Percentiles rank a stretch among this genome's conserved stretches.
phyloP scores from a whole-genome alignment of 2,329 filamentous ascomycete genomes.

The Byssochlamys sp. region DNA sequence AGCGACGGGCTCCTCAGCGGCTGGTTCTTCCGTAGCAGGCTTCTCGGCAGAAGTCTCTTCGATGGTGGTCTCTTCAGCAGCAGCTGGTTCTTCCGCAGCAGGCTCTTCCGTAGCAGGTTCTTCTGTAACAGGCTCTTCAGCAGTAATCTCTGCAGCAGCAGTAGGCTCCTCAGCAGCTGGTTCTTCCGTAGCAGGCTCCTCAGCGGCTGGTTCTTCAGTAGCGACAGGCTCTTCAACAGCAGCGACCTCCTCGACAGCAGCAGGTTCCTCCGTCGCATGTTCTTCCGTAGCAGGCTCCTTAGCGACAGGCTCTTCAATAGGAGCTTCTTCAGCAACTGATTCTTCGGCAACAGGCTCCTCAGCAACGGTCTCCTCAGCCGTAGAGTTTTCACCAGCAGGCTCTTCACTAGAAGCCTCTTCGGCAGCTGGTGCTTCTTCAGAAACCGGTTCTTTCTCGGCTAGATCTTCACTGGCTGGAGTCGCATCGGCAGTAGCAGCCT shows the following conservation, averaged over 20 bases:
- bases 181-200: too few species aligned
- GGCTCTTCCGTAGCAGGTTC: not conserved
- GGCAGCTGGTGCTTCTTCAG: not conserved
- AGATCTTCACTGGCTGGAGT: not conserved
- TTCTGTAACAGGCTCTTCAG: conserved; percentile 1
- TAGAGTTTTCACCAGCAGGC: too few species aligned
- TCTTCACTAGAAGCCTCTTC: not conserved
- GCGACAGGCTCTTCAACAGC: not conserved
- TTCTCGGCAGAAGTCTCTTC: too few species aligned
- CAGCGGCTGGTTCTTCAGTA: not conserved
- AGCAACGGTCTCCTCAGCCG: not conserved
- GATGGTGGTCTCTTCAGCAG: too few species aligned
- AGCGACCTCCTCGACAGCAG: not conserved
- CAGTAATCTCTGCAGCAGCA: not conserved
- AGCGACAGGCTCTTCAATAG: not conserved
- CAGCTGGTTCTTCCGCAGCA: not conserved
- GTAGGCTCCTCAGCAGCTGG: not conserved
- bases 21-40: not conserved
- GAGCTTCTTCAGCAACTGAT: not conserved
- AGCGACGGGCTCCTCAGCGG: not conserved
- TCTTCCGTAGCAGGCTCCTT: conserved; percentile 1
- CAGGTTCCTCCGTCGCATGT: not conserved
- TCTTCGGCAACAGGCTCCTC: not conserved
- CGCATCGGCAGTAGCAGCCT: not conserved
- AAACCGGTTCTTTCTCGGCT: too few species aligned